Conservation (phyloP, 495 filamentous ascomycete species). For the Talaromyces liani region DNA sequence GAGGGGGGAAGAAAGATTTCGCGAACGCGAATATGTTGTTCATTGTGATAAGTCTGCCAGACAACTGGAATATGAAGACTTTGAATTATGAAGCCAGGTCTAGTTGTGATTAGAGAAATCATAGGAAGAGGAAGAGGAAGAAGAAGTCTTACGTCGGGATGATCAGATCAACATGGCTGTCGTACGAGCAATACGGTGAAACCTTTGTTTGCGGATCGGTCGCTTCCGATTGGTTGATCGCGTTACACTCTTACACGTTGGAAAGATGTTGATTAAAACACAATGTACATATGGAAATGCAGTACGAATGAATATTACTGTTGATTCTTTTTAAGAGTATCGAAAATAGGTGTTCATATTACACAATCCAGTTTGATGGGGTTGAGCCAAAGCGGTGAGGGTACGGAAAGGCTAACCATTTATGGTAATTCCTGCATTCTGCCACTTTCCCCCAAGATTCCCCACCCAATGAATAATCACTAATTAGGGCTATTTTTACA, state of each 20-base stretch:
- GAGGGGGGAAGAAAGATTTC: constrained; percentile 45
- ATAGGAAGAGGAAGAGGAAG: background rate
- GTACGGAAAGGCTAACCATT: background rate
- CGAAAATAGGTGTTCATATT: background rate
- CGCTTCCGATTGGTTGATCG: background rate
- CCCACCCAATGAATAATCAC: too few species aligned
- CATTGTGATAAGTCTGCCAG: background rate
- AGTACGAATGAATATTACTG: background rate
- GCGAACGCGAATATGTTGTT: constrained; percentile 10
- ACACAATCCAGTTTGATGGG: background rate
- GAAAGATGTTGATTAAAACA: background rate
- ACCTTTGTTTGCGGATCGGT: background rate
- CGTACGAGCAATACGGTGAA: background rate
- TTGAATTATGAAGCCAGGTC: background rate
- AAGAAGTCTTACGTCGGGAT: background rate
- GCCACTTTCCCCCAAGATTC: too few species aligned
- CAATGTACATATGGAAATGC: background rate
- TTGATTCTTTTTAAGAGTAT: background rate
- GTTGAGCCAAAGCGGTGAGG: background rate
- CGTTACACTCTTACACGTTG: background rate
- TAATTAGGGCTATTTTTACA: too few species aligned
- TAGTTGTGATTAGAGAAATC: background rate
- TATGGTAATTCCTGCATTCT: background rate
- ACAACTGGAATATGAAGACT: background rate
- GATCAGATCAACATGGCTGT: background rate